Evolutionary conservation across 257 asterid species (phyloP), one percentile per base, ranked within the genome.

Genomic region (Solanum bulbocastanum): DNA sequence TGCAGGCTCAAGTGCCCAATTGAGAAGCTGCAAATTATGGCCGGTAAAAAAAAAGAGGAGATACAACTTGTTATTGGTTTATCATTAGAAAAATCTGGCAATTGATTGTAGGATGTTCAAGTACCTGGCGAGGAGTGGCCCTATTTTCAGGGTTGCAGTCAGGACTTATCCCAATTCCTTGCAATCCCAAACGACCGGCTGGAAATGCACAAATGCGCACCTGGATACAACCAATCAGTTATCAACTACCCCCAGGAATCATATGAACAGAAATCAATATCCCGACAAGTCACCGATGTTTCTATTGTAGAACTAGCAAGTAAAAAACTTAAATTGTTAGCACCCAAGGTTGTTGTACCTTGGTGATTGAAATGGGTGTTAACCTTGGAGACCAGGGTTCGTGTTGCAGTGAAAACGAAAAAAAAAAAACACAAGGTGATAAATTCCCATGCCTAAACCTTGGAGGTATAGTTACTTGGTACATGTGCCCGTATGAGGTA

Each of bases 1-100:
- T 75, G 98, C 99, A 74, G 99, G 99, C 91, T 97, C 98, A 25
- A 97, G 96, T 69, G 99, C 98, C 99, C 98, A 97, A n/a, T 94
- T 97, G 30, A 97, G 94, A 72, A 94, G 98, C 98, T 96, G 91
- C 69, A 71, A 90, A 84, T 30, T 52, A 58, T 42, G 16, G 42
- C 87, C 65, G 39, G 35, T 52, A 69, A 66, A 20, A 44, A 60
- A 69, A 66, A 20, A 44, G 36, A 52, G 81, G 37, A 65, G 40
- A 58, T 68, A 44, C 14, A 36, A 27, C 71, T 82, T 49, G 44
- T 10, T 30, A 82, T 30, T 49, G 86, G 69, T 30, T 44, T 49
- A 32, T 32, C 69, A 49, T 20, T 82, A 49, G 44, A 82, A 49
- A 23, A 82, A 32, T 23, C 85, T 27, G 42, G 86, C 44, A 8